These are phyloP conservation scores for Acrodontium crateriforme DNA, from an alignment of 2,329 filamentous ascomycete genomes.

Conservation along the genomic window DNA sequence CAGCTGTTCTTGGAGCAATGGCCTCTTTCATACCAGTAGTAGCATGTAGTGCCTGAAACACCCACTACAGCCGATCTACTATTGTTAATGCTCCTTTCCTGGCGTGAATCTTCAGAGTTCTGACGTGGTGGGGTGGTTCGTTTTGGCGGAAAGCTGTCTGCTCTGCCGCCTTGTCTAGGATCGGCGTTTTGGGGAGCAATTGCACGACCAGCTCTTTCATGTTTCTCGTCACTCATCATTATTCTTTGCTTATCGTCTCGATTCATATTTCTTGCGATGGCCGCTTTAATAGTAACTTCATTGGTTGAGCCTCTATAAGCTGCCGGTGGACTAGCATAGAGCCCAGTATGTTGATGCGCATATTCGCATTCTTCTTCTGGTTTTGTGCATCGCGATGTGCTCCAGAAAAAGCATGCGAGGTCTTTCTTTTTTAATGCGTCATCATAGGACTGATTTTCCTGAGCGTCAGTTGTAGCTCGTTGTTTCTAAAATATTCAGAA, in stretches of 20 bases:
- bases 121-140: too few species aligned
- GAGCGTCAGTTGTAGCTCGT: not conserved
- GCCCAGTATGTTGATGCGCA: conserved; percentile 12
- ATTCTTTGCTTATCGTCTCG: not conserved
- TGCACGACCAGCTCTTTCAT: not conserved
- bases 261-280: conserved; percentile 1
- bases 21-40: too few species aligned
- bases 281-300: too few species aligned
- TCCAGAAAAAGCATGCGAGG: conserved; percentile 8
- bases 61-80: too few species aligned
- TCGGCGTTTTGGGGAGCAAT: not conserved
- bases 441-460: not conserved
- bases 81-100: too few species aligned
- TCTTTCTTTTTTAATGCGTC: conserved; percentile 2
- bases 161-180: not conserved
- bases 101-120: too few species aligned
- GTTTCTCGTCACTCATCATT: not conserved
- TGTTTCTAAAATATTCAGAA: not conserved
- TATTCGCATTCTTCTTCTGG: conserved; percentile 9
- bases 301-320: too few species aligned
- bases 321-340: conserved; percentile 6
- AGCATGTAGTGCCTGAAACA: too few species aligned
- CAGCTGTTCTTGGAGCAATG: too few species aligned
- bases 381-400: conserved; percentile 5
- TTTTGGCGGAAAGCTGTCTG: too few species aligned